Percentiles rank a stretch among this genome's conserved stretches.
These are phyloP conservation scores for Pichia pseudocactophila DNA, from an alignment of 805 yeast genomes.

Conservation along the genomic window DNA sequence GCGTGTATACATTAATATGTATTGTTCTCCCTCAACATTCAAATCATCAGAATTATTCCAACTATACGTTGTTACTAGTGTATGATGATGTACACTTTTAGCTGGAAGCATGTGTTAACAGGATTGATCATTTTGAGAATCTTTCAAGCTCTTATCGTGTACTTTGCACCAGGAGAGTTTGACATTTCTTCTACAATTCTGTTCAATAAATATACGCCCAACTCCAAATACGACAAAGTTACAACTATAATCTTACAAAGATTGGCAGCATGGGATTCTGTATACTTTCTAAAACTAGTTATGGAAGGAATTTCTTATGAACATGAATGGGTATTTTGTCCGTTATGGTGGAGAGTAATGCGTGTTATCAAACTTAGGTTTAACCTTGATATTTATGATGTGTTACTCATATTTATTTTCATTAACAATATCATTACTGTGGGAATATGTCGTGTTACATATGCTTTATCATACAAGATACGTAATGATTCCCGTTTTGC, in stretches of 20 bases:
- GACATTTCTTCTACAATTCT: slow-evolving; percentile 40
- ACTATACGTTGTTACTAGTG: too few relatives aligned
- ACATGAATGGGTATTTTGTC: slow-evolving; percentile 86
- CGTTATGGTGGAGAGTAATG: slow-evolving; percentile 55
- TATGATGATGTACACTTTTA: slow-evolving; percentile 1
- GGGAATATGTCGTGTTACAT: slow-evolving; percentile 39
- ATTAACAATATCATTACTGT: slow-evolving; percentile 47
- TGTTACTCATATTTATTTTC: slow-evolving; percentile 38
- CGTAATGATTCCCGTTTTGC: slow-evolving; percentile 13
- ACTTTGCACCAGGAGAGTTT: slow-evolving; percentile 36
- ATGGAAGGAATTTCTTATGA: slow-evolving; percentile 51
- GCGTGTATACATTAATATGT: too few relatives aligned
- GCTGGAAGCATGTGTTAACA: not conserved
- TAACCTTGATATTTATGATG: slow-evolving; percentile 30
- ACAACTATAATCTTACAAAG: slow-evolving; percentile 33
- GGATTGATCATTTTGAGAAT: slow-evolving; percentile 13
- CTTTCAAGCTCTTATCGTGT: slow-evolving; percentile 31
- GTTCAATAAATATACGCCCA: slow-evolving; percentile 17
- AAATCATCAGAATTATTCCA: too few relatives aligned
- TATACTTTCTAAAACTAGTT: slow-evolving; percentile 59
- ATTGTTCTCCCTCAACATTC: too few relatives aligned
- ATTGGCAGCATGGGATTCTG: slow-evolving; percentile 78
- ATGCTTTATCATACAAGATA: slow-evolving; percentile 33
- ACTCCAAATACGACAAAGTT: slow-evolving; percentile 3
- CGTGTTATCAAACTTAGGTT: slow-evolving; percentile 8